Conservation (phyloP, 2,329 filamentous ascomycete species). For the Torrubiellomyces zombiae region DNA sequence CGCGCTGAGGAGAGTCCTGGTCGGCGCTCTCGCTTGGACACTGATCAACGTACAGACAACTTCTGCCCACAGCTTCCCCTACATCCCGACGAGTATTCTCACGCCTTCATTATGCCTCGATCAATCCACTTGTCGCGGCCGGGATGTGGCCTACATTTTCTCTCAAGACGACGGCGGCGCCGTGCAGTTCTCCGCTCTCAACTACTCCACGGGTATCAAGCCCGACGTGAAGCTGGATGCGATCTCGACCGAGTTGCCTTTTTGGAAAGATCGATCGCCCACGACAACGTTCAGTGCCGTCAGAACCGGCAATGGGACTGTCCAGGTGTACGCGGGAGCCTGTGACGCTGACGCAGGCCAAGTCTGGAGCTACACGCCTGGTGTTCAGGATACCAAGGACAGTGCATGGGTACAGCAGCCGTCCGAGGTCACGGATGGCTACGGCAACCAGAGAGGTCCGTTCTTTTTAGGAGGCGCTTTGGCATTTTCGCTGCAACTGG, state of each 20-base stretch:
- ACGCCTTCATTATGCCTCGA: slow-evolving; percentile 30
- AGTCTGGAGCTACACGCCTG: slow-evolving; percentile 52
- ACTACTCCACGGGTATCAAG: slow-evolving; percentile 42
- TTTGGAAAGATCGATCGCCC: slow-evolving; percentile 31
- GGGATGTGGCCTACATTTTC: slow-evolving; percentile 53
- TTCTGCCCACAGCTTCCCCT: slow-evolving; percentile 45
- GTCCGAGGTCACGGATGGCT: slow-evolving; percentile 7
- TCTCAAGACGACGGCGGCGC: slow-evolving; percentile 28
- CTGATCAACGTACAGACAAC: background rate
- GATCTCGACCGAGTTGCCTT: slow-evolving; percentile 43
- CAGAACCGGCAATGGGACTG: slow-evolving; percentile 48
- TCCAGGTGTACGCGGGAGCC: slow-evolving; percentile 59
- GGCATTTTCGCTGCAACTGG: slow-evolving; percentile 48
- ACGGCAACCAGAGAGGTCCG: slow-evolving; percentile 16
- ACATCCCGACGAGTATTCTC: slow-evolving; percentile 61
- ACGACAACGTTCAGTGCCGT: slow-evolving; percentile 49
- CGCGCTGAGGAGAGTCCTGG: background rate
- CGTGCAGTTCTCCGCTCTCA: slow-evolving; percentile 44
- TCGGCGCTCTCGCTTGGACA: slow-evolving; percentile 1
- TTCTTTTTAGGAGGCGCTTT: slow-evolving; percentile 40
- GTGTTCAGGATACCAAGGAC: slow-evolving; percentile 13
- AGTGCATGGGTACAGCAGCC: slow-evolving; percentile 13
- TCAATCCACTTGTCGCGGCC: slow-evolving; percentile 17
- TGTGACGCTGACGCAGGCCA: slow-evolving; percentile 41
- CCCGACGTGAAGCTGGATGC: slow-evolving; percentile 28